These are phyloP conservation scores for Croton setiger DNA, from an alignment of 441 rosid species.

Conservation along the genomic window DNA sequence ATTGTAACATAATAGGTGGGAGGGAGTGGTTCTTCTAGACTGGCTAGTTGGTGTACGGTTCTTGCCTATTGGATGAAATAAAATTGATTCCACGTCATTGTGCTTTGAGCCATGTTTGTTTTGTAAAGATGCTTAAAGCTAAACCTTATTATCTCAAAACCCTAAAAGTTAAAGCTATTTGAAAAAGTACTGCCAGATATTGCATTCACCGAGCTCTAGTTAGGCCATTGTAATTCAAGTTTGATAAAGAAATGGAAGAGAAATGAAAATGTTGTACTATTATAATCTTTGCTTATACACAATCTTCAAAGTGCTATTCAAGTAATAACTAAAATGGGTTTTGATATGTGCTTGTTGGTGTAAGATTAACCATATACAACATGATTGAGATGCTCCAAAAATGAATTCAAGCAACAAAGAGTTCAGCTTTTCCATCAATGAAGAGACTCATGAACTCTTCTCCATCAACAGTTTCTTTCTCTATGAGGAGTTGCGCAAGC, in stretches of 20 bases:
- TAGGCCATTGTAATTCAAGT: too few relatives aligned
- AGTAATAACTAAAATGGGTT: not conserved
- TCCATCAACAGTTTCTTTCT: conserved; percentile 86
- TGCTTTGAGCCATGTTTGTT: not conserved
- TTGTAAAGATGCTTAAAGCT: too few relatives aligned
- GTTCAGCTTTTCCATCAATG: conserved; percentile 85
- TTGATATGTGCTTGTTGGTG: not conserved
- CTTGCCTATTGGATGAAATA: conserved; percentile 9
- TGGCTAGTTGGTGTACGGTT: not conserved
- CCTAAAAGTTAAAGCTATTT: too few relatives aligned
- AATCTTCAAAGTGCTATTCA: not conserved
- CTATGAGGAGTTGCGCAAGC: conserved; percentile 82
- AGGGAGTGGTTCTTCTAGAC: not conserved
- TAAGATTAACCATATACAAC: conserved; percentile 21
- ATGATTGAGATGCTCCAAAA: not conserved
- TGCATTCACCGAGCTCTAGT: too few relatives aligned
- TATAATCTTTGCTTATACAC: not conserved
- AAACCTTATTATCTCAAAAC: too few relatives aligned
- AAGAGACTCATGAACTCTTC: conserved; percentile 93
- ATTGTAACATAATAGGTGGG: conserved; percentile 25
- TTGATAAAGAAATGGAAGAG: not conserved
- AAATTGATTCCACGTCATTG: not conserved
- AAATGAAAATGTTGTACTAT: not conserved
- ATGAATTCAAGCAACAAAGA: conserved; percentile 42
- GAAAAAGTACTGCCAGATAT: too few relatives aligned